These are phyloP conservation scores for Bombardia bombarda DNA, from an alignment of 495 filamentous ascomycete genomes.

Conservation along the genomic window DNA sequence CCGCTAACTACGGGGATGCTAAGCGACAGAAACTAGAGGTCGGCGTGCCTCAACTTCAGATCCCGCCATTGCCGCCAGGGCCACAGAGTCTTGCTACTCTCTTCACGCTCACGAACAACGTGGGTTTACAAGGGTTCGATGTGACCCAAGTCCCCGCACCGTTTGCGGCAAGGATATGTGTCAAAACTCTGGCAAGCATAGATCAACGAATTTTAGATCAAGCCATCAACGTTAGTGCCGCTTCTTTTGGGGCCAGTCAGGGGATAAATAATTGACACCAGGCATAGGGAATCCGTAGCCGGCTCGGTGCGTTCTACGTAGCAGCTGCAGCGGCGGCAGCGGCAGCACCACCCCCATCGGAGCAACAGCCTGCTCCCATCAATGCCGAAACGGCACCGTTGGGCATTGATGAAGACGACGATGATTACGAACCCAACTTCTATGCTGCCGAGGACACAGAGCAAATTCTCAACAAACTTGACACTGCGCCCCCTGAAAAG, in stretches of 20 bases:
- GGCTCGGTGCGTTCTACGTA: conserved; percentile 25
- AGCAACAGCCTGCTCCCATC: conserved; percentile 28
- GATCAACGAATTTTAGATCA: conserved; percentile 56
- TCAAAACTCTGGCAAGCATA: conserved; percentile 58
- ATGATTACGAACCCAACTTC: conserved; percentile 85
- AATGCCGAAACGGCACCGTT: conserved; percentile 41
- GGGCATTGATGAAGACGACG: conserved; percentile 62
- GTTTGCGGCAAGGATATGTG: conserved; percentile 66
- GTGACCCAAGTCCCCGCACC: conserved; percentile 67
- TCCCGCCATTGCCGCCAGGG: conserved; percentile 62
- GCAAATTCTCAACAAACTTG: conserved; percentile 61
- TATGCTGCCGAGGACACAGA: conserved; percentile 62
- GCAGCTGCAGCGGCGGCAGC: conserved; percentile 8
- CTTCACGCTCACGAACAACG: conserved; percentile 74
- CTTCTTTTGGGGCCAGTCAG: conserved; percentile 30
- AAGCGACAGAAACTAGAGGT: conserved; percentile 30
- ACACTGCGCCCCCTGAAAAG: conserved; percentile 51
- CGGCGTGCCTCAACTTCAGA: conserved; percentile 35
- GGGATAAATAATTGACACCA: conserved; percentile 5
- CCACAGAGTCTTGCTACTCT: conserved; percentile 70
- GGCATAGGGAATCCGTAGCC: conserved; percentile 34
- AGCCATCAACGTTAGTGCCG: conserved; percentile 53
- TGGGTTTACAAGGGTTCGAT: conserved; percentile 67
- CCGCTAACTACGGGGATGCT: conserved; percentile 41
- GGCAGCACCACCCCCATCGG: conserved; percentile 5